Evolutionary conservation across 2,329 filamentous ascomycete genomes (phyloP), one percentile per base, ranked within the genome.

Genomic region (Fusarium ramigenum): DNA sequence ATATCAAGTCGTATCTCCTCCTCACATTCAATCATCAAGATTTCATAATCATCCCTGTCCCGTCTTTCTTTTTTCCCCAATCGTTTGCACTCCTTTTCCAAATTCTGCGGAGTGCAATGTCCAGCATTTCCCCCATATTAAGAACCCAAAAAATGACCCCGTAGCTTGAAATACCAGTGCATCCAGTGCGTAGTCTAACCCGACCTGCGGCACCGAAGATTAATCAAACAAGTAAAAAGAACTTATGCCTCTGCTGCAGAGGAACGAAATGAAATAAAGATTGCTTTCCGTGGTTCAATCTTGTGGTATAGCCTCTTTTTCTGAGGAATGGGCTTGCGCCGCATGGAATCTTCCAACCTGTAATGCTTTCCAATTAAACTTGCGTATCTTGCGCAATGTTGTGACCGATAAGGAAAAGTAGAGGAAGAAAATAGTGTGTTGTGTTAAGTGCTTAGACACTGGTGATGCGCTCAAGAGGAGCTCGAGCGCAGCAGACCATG

Each of bases 401-500:
- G 52, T 71, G 49, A 70, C 53, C 46, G 39, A 66, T 53, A 72
- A 57, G 46, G 59, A 70, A 69, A 75, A 66, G 44, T 61, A 52
- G 54, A 63, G 58, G 46, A 65, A 71, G 65, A 60, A 63, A 60
- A 75, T 60, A n/a, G 66, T 60, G 32, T 53, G 36, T 37, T 46
- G 28, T 63, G 42, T 40, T 28, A 19, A 23, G 40, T 70, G 42
- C 36, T 76, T 76, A 89, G 61, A 88, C 83, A 75, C 85, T 88
- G 32, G 84, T 85, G 54, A 86, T 82, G 23, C 87, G 83, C 52
- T 89, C 86, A 16, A 75, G 72, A 10, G 95, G 95, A 69, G 96
- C 94, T 78, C 96, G 93, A 21, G 95, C 95, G 80, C 97, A 94
- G 75, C 95, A 97, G 66, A 98, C 95, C 81, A 97, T 90, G 77